Base-by-base conservation (phyloP, 441 rosid species). In the Pelargonium fulgidum region DNA sequence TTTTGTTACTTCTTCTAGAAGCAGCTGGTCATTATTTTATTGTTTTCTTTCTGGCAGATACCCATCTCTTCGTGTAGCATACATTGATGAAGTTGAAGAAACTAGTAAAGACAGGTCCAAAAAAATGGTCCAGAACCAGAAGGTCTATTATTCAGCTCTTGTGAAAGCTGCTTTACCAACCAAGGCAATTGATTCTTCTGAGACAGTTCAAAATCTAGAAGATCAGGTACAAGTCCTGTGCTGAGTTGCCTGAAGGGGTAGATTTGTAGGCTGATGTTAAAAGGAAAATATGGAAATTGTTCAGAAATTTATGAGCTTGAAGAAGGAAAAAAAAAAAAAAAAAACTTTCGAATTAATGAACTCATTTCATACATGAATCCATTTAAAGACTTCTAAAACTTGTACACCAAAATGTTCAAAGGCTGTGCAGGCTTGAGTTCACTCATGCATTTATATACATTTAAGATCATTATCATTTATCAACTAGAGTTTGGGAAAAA, bases 21-120 rank as follows among this genome's bases (percentile, higher is more conserved):
- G 20, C 71, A 36, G n/a, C 69, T 42, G 67, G 3, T 77, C 11
- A 14, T 72, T 48, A 11, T 3, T 3, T 48, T 16, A 48, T 48
- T 48, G 0, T 13, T 48, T 48, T 70, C 39, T 65, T 48, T 64
- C 56, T 75, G 81, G 77, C 84, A 92, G 98, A 66, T 87, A 95
- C 76, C 96, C 95, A 19, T 95, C 98, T 9, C 91, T 95, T 65
- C 97, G 99, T 29, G 98, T 95, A 67, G 99, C 99, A n/a, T 95
- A 90, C 76, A 92, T 95, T 74, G 99, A 95, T 73, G 99, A 95
- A 84, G 92, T 95, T 7, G 99, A 95, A 82, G 96, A 89, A 80
- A 85, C 95, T 64, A 87, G 75, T 71, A 80, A 88, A 78, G 99
- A 87, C 69, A 84, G 75, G 73, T 70, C 82, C 66, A 94, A 85